Percentiles rank a stretch among this genome's conserved stretches.
These are phyloP conservation scores for Kodamaea lidongshanica DNA, from an alignment of 805 yeast genomes.

Conservation along the genomic window DNA sequence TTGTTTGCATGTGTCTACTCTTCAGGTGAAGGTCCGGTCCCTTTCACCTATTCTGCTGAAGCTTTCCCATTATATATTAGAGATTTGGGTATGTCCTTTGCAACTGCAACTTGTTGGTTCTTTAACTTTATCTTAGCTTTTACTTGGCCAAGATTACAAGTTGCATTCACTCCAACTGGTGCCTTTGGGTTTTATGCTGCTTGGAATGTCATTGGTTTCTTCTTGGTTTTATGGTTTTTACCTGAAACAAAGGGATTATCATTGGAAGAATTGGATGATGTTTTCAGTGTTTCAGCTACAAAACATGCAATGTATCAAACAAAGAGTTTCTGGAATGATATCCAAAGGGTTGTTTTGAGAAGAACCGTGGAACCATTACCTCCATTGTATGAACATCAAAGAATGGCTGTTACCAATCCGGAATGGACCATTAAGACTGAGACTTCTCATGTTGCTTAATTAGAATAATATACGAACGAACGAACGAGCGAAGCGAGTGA, in stretches of 20 bases:
- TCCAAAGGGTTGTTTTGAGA: constrained; percentile 42
- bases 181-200: constrained; percentile 88
- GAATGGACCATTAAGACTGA: constrained; percentile 61
- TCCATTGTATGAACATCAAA: constrained; percentile 52
- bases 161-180: constrained; percentile 69
- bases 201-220: constrained; percentile 69
- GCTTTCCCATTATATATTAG: constrained; percentile 74
- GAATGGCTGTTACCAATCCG: constrained; percentile 54
- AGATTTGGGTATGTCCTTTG: constrained; percentile 75
- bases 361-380: constrained; percentile 43
- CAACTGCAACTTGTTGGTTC: constrained; percentile 72
- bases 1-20: constrained; percentile 69
- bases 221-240: constrained; percentile 62
- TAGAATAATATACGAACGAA: too few species aligned
- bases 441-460: constrained; percentile 30
- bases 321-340: constrained; percentile 29
- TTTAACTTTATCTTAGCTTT: constrained; percentile 65
- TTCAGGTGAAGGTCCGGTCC: constrained; percentile 85
- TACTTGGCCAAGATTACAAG: constrained; percentile 71
- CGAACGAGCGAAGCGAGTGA: too few species aligned
- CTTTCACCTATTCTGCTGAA: constrained; percentile 84
- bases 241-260: constrained; percentile 71
- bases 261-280: constrained; percentile 71
- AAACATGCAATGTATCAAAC: constrained; percentile 46
- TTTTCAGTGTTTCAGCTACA: constrained; percentile 56